A percentile compares a stretch with the other conserved stretches of the same genome.
Evolutionary conservation across 2,329 filamentous ascomycete species (phyloP).

Genomic region (Diaporthe velutina): DNA sequence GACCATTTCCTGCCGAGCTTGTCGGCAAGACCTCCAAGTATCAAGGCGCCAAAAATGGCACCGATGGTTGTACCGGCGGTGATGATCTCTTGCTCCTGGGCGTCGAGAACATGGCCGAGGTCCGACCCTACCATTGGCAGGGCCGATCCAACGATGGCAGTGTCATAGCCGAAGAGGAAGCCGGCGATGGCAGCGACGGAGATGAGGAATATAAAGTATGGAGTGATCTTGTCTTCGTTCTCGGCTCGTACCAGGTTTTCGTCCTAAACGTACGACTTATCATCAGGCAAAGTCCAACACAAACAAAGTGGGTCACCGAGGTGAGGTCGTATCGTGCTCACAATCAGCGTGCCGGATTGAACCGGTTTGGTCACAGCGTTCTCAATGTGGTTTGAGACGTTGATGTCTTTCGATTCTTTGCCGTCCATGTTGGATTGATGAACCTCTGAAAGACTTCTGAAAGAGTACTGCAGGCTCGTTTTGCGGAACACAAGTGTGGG

Average conservation of each 20-base stretch:
- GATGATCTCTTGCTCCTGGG: constrained; percentile 2
- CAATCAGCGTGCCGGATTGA: constrained; percentile 3
- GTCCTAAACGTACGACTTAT: constrained; percentile 39
- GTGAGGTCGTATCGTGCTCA: background rate
- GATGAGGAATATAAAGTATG: background rate
- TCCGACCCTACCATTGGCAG: constrained; percentile 7
- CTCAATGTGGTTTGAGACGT: background rate
- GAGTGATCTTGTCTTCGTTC: constrained; percentile 36
- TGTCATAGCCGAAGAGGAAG: constrained; percentile 60
- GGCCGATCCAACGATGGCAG: constrained; percentile 50
- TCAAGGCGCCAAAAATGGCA: background rate
- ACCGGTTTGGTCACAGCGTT: background rate
- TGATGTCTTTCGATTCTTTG: background rate
- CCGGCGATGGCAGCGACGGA: constrained; percentile 63
- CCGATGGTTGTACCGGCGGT: background rate
- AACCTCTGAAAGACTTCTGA: background rate
- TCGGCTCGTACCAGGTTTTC: constrained; percentile 37
- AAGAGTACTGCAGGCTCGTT: background rate
- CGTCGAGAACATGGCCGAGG: background rate
- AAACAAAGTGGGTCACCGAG: background rate
- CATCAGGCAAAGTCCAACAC: background rate
- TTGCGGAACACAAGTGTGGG: background rate
- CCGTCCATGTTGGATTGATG: constrained; percentile 8
- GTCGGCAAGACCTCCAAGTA: background rate
- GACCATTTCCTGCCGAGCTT: constrained; percentile 8